A percentile compares a stretch with the other conserved stretches of the same genome.
Conservation (phyloP, 768 basidiomycete genomes). For the Serendipita sp. region DNA sequence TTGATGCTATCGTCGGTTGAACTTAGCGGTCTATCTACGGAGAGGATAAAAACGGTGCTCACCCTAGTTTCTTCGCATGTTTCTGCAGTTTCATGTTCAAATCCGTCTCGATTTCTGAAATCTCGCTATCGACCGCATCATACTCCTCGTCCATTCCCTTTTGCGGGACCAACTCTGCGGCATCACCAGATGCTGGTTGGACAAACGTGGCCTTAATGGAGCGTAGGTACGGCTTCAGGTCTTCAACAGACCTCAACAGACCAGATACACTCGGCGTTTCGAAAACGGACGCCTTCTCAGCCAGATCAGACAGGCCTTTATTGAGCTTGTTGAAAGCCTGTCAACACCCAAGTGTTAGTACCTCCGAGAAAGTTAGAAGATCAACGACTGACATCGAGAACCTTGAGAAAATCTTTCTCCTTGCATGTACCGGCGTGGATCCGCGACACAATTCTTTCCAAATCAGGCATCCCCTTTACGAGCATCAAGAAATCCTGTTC, state of each 20-base stretch:
- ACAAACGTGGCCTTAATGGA: slow-evolving; percentile 59
- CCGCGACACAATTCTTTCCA: slow-evolving; percentile 86
- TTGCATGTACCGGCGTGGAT: slow-evolving; percentile 87
- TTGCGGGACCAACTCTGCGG: slow-evolving; percentile 58
- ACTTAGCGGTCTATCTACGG: slow-evolving; percentile 22
- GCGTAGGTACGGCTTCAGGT: slow-evolving; percentile 53
- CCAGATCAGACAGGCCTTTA: slow-evolving; percentile 45
- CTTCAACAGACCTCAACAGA: slow-evolving; percentile 65
- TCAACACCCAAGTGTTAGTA: not conserved
- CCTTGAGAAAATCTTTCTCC: slow-evolving; percentile 74
- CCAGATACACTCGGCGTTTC: slow-evolving; percentile 59
- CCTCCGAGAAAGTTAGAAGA: not conserved
- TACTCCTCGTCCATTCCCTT: slow-evolving; percentile 78
- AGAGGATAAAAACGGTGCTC: slow-evolving; percentile 11
- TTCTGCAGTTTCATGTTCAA: slow-evolving; percentile 53
- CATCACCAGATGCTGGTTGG: slow-evolving; percentile 30
- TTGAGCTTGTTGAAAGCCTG: slow-evolving; percentile 66
- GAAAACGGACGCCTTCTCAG: slow-evolving; percentile 54
- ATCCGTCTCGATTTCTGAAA: slow-evolving; percentile 48
- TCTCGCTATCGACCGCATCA: slow-evolving; percentile 60
- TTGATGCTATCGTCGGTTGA: slow-evolving; percentile 13
- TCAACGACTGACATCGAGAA: slow-evolving; percentile 42
- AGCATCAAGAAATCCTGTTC: slow-evolving; percentile 57
- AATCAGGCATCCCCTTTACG: slow-evolving; percentile 73
- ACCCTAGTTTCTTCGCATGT: slow-evolving; percentile 57